A percentile compares a stretch with the other conserved stretches of the same genome.
phyloP scores from a whole-genome alignment of 1,284 basidiomycete species.

The Mycosarcoma maydis region DNA sequence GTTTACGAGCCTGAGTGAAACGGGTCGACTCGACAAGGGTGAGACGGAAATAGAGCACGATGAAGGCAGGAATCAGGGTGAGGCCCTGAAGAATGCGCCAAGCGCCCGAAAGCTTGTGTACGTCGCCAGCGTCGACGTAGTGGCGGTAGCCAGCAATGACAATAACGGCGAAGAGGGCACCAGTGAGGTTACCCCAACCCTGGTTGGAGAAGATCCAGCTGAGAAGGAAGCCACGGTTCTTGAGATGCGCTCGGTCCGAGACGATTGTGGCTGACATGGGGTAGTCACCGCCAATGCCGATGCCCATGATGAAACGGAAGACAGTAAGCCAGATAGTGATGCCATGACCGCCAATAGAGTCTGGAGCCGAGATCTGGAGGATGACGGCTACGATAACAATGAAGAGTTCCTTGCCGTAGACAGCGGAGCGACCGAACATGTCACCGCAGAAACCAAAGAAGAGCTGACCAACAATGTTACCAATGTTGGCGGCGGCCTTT shows the following conservation, averaged over 20 bases:
- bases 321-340: slow-evolving; percentile 62
- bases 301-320: slow-evolving; percentile 62
- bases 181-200: slow-evolving; percentile 58
- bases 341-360: slow-evolving; percentile 55
- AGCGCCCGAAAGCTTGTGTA: slow-evolving; percentile 61
- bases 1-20: slow-evolving; percentile 81
- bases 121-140: slow-evolving; percentile 46
- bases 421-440: slow-evolving; percentile 61
- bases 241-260: slow-evolving; percentile 56
- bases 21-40: slow-evolving; percentile 72
- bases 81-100: slow-evolving; percentile 67
- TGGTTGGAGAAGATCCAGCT: slow-evolving; percentile 69
- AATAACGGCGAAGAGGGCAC: slow-evolving; percentile 77
- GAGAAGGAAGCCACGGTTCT: slow-evolving; percentile 60
- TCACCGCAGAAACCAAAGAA: slow-evolving; percentile 64
- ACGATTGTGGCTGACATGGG: slow-evolving; percentile 73
- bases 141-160: slow-evolving; percentile 77
- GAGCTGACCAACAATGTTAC: slow-evolving; percentile 62
- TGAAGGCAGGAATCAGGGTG: slow-evolving; percentile 56
- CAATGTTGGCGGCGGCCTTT: slow-evolving; percentile 64
- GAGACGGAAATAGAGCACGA: slow-evolving; percentile 70
- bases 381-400: slow-evolving; percentile 62
- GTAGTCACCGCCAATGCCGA: slow-evolving; percentile 80
- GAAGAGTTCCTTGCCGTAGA: slow-evolving; percentile 64
- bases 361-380: slow-evolving; percentile 62